Conservation (phyloP, 768 basidiomycete species). For the Phylloporus rhodoxanthus region DNA sequence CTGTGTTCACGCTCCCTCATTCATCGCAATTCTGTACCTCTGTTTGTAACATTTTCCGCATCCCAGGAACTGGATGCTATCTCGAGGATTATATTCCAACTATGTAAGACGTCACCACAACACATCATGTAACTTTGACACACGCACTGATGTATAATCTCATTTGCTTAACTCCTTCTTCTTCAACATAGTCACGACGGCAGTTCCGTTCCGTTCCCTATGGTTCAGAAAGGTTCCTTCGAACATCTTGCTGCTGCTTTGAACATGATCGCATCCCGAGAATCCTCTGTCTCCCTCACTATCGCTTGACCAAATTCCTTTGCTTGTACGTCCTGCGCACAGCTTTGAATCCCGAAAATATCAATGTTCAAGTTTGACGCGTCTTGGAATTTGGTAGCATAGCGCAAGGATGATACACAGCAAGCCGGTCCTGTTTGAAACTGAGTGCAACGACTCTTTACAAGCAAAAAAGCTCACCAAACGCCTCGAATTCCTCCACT, state of each 20-base stretch:
- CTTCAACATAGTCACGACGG: not conserved
- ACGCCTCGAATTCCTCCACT: not conserved
- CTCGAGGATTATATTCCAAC: conserved; percentile 1
- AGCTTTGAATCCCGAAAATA: conserved; percentile 1
- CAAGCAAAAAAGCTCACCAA: not conserved
- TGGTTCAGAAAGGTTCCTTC: not conserved
- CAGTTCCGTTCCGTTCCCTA: conserved; percentile 3
- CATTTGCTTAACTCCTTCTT: not conserved
- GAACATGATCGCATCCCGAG: conserved; percentile 1
- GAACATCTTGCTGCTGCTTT: conserved; percentile 1
- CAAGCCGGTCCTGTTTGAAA: conserved; percentile 6
- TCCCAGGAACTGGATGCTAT: conserved; percentile 21
- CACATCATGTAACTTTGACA: not conserved
- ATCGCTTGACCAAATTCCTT: conserved; percentile 4
- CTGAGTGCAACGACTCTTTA: not conserved
- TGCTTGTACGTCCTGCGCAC: not conserved
- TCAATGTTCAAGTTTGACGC: conserved; percentile 3
- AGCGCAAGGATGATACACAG: conserved; percentile 10
- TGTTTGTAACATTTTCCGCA: not conserved
- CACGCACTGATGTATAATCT: not conserved
- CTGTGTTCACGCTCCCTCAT: not conserved
- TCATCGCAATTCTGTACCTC: not conserved
- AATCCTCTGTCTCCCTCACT: not conserved
- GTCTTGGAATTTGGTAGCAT: conserved; percentile 7
- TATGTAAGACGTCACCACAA: not conserved